Percentiles rank a stretch among this genome's conserved stretches.
These are phyloP conservation scores for Botrytis deweyae DNA, from an alignment of 2,329 filamentous ascomycete genomes.

Conservation along the genomic window DNA sequence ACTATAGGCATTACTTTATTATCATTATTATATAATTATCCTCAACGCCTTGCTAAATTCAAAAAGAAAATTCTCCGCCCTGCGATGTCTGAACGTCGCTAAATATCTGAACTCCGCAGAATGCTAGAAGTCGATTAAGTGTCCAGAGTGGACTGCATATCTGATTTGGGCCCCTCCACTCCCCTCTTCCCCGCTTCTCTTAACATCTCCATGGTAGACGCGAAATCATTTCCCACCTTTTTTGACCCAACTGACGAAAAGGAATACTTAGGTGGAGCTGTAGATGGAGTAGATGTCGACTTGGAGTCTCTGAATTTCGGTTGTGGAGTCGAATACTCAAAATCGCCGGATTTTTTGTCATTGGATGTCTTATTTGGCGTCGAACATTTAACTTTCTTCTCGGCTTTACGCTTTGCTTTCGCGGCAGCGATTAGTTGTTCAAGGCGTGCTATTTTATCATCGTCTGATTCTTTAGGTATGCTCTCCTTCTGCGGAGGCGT, in stretches of 20 bases:
- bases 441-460: constrained; percentile 46
- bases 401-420: constrained; percentile 40
- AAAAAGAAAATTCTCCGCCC: constrained; percentile 20
- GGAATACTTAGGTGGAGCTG: constrained; percentile 39
- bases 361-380: constrained; percentile 19
- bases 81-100: neutral
- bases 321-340: neutral
- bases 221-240: constrained; percentile 37
- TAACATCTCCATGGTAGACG: constrained; percentile 54
- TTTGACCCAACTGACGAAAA: constrained; percentile 36
- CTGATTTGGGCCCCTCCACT: constrained; percentile 52
- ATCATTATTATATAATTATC: neutral
- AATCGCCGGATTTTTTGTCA: neutral
- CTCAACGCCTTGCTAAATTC: constrained; percentile 37
- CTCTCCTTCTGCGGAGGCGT: constrained; percentile 44
- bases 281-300: constrained; percentile 25
- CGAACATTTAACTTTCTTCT: constrained; percentile 40
- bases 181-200: constrained; percentile 55
- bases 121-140: neutral
- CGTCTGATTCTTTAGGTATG: constrained; percentile 39
- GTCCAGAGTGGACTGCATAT: constrained; percentile 8
- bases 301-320: neutral
- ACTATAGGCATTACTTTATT: neutral
- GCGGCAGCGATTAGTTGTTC: constrained; percentile 46
- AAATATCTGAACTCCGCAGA: neutral